Base-by-base conservation (phyloP, 1,284 basidiomycete genomes). In the Moesziomyces antarcticus region DNA sequence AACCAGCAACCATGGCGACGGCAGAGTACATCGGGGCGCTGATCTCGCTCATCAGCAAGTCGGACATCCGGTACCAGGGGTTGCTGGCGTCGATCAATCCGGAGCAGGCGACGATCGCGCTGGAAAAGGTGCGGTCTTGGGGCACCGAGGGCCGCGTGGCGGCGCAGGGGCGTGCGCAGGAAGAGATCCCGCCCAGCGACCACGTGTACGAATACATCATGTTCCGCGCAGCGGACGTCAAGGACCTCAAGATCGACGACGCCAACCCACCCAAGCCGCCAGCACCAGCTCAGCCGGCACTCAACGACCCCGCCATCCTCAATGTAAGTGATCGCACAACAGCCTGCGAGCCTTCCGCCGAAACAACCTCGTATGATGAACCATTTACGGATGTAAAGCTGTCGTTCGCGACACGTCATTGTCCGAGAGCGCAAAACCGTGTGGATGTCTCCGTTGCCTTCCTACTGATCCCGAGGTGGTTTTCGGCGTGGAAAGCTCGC, bases 51-150 rank as follows among this genome's bases (percentile, higher is more conserved):
- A 91, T 93, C 82, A 93, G 93, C 66, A 91, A 92, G 83, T 93
- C 92, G 58, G 92, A 93, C 88, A 92, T 94, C 75, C 90, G 93
- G 58, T 94, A 94, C 86, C 89, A 92, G 73, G 92, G 92, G 68
- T 92, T 92, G 65, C 87, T 94, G 47, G 91, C 91, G 56, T 91
- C 91, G 33, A 93, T 94, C 82, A 91, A 94, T 85, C 90, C 91
- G 35, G 88, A 86, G 58, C 90, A 90, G 58, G 92, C 92, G 16
- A 93, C 93, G 7, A 93, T 94, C 71, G 91, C 93, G 80, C 88
- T 94, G 44, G 92, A 91, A 47, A 92, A 93, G 88, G 93, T 94
- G 41, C 92, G 88, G 79, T 93, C 92, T 45, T 93, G 93, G 91
- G 92, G 92, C 40, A 94, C 93, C 6, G 92, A 94, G 84, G 88